Percentiles rank a stretch among this genome's conserved stretches.
phyloP scores from a whole-genome alignment of 768 basidiomycete genomes.

The Pseudohyphozyma bogoriensis region DNA sequence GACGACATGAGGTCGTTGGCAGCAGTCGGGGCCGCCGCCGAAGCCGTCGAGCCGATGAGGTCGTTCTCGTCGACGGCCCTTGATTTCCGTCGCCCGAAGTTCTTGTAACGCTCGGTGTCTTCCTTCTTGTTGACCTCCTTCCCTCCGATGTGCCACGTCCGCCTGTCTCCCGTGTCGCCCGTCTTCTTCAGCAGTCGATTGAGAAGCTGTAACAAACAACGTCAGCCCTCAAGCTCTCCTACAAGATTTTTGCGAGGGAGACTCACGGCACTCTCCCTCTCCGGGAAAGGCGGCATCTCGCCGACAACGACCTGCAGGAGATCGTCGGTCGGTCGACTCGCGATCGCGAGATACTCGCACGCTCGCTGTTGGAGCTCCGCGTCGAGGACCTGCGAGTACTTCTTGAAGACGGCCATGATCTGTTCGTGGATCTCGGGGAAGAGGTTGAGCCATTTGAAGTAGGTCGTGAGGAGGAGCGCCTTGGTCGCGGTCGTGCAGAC shows the following conservation, averaged over 20 bases:
- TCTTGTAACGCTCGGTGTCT: slow-evolving; percentile 50
- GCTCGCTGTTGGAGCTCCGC: slow-evolving; percentile 95
- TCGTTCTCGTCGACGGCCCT: slow-evolving; percentile 22
- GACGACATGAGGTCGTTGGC: slow-evolving; percentile 57
- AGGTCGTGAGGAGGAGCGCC: slow-evolving; percentile 85
- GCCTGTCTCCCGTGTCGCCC: slow-evolving; percentile 85
- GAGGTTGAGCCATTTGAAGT: slow-evolving; percentile 99
- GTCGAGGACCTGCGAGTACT: slow-evolving; percentile 93
- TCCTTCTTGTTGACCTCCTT: slow-evolving; percentile 79
- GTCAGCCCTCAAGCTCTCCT: neutral
- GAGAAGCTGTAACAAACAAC: slow-evolving; percentile 37
- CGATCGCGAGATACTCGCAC: slow-evolving; percentile 89
- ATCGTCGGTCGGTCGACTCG: slow-evolving; percentile 74
- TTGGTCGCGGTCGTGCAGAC: slow-evolving; percentile 86
- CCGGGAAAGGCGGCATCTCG: slow-evolving; percentile 98
- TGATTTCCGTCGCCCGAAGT: slow-evolving; percentile 42
- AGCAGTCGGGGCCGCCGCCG: slow-evolving; percentile 33
- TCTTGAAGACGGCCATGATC: slow-evolving; percentile 86
- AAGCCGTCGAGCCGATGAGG: slow-evolving; percentile 11
- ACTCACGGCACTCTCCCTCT: slow-evolving; percentile 72
- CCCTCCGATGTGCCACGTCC: slow-evolving; percentile 92
- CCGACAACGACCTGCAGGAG: slow-evolving; percentile 89
- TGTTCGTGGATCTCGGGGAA: slow-evolving; percentile 97
- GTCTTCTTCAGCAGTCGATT: slow-evolving; percentile 80
- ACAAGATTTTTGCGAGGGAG: too few species aligned